Evolutionary conservation across 768 basidiomycete genomes (phyloP).

Genomic region (Lactifluus volemus): DNA sequence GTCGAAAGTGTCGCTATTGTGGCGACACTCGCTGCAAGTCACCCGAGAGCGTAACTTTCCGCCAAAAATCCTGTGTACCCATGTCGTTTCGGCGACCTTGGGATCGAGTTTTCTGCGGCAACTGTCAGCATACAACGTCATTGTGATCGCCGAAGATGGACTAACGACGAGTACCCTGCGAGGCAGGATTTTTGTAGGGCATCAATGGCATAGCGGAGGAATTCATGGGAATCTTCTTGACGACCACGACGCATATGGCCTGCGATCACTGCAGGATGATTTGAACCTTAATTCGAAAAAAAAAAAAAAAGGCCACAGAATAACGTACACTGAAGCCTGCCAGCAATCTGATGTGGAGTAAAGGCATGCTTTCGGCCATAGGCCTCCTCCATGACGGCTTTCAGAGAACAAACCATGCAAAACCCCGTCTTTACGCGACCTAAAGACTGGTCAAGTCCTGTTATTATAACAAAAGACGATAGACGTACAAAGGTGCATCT

Average conservation of each 20-base stretch:
- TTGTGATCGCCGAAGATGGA: slow-evolving; percentile 2
- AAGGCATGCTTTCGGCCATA: slow-evolving; percentile 41
- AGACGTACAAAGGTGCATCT: slow-evolving; percentile 49
- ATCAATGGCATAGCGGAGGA: slow-evolving; percentile 90
- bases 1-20: slow-evolving; percentile 96
- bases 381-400: slow-evolving; percentile 45
- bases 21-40: slow-evolving; percentile 66
- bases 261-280: slow-evolving; percentile 57
- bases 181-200: slow-evolving; percentile 81
- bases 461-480: neutral
- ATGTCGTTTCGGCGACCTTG: slow-evolving; percentile 75
- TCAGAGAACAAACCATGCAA: slow-evolving; percentile 75
- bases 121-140: neutral
- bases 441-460: slow-evolving; percentile 16
- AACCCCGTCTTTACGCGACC: slow-evolving; percentile 42
- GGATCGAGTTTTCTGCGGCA: slow-evolving; percentile 54
- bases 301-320: neutral
- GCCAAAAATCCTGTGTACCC: slow-evolving; percentile 93
- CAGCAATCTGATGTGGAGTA: slow-evolving; percentile 55
- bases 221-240: slow-evolving; percentile 98
- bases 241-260: slow-evolving; percentile 85
- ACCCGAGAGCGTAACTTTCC: slow-evolving; percentile 89
- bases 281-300: slow-evolving; percentile 9
- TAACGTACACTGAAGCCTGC: slow-evolving; percentile 53
- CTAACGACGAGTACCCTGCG: slow-evolving; percentile 62